These are phyloP conservation scores for Croton setiger DNA, from an alignment of 441 rosid genomes.

Conservation along the genomic window DNA sequence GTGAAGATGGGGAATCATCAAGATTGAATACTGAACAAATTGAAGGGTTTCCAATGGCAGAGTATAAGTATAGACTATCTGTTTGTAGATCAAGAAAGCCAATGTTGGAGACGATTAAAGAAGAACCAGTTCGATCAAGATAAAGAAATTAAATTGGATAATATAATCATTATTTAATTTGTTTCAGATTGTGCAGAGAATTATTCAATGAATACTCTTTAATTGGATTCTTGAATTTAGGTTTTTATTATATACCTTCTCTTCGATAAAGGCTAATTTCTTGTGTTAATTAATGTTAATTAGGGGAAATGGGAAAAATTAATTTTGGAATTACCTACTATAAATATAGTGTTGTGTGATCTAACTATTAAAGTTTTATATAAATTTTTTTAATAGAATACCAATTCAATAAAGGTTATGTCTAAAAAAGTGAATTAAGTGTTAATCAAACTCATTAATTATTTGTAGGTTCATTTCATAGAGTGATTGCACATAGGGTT, in stretches of 20 bases:
- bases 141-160: not conserved
- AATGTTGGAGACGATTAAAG: conserved; percentile 55
- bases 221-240: not conserved
- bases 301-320: no score
- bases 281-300: not conserved
- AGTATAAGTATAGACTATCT: conserved; percentile 35
- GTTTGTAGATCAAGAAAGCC: conserved; percentile 58
- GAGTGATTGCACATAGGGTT: no score
- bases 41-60: conserved; percentile 31
- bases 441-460: no score
- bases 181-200: not conserved
- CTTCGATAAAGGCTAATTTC: not conserved
- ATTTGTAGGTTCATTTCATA: no score
- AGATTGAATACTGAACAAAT: conserved; percentile 17
- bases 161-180: not conserved
- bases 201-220: not conserved
- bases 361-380: no score
- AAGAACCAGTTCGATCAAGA: conserved; percentile 37
- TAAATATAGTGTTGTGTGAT: no score
- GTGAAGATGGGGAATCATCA: conserved; percentile 13
- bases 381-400: no score
- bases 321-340: no score
- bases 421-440: no score
- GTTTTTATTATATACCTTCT: not conserved
- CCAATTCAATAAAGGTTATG: no score